A percentile compares a stretch with the other conserved stretches of the same genome.
Conservation (phyloP, 2,329 filamentous ascomycete species). For the Acrocalymma vagum region DNA sequence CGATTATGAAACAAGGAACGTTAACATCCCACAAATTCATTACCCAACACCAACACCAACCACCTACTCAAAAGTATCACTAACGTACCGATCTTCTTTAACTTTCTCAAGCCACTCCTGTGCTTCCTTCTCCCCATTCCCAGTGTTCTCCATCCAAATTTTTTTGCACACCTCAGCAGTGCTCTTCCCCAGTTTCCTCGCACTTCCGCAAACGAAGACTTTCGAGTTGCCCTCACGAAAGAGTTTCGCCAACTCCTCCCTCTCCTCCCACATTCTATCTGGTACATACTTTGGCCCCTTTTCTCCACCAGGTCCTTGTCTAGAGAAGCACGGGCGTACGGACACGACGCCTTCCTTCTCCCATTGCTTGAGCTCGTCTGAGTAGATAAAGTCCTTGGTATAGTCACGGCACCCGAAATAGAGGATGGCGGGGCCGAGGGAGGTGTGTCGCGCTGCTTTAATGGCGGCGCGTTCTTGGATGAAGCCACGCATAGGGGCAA, state of each 20-base stretch:
- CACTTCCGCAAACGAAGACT: constrained; percentile 70
- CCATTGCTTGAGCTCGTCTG: constrained; percentile 66
- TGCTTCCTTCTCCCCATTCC: constrained; percentile 16
- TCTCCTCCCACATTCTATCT: constrained; percentile 57
- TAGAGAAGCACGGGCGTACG: constrained; percentile 63
- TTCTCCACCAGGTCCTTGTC: constrained; percentile 72
- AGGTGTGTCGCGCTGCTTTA: constrained; percentile 29
- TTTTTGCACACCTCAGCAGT: constrained; percentile 37
- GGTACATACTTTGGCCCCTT: constrained; percentile 56
- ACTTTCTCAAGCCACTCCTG: constrained; percentile 19
- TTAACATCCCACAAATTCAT: no score
- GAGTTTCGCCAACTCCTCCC: constrained; percentile 51
- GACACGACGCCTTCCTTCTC: constrained; percentile 64
- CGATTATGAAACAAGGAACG: no score
- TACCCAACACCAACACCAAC: no score
- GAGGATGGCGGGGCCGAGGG: constrained; percentile 66
- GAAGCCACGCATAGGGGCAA: constrained; percentile 43
- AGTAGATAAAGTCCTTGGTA: constrained; percentile 66
- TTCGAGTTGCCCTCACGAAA: constrained; percentile 57
- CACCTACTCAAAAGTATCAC: constrained; percentile 23
- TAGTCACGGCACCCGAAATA: constrained; percentile 68
- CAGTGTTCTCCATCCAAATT: constrained; percentile 18
- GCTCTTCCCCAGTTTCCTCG: constrained; percentile 51
- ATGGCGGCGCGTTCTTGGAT: constrained; percentile 39
- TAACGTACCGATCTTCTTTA: constrained; percentile 23